phyloP scores from a whole-genome alignment of 495 filamentous ascomycete genomes.

The Aspergillus wentii region DNA sequence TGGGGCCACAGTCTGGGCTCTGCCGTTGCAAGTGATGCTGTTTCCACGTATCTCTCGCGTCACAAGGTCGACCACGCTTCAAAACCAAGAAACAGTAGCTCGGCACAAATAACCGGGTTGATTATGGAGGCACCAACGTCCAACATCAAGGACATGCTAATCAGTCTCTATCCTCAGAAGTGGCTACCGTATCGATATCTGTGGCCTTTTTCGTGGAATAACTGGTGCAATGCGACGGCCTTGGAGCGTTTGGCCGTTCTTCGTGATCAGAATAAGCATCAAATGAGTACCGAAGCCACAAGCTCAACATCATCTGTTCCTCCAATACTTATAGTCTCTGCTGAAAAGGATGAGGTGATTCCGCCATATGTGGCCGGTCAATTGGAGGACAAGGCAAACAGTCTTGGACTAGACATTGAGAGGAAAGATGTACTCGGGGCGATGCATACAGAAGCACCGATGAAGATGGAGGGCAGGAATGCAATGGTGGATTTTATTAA shows the following conservation, averaged over 20 bases:
- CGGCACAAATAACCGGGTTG: conserved; percentile 40
- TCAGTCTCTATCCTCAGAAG: conserved; percentile 70
- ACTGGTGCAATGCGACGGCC: conserved; percentile 42
- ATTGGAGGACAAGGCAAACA: conserved; percentile 28
- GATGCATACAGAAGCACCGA: conserved; percentile 34
- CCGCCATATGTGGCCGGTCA: conserved; percentile 42
- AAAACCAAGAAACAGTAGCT: background rate
- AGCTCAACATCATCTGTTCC: no score
- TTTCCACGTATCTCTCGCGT: conserved; percentile 37
- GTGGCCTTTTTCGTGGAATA: conserved; percentile 47
- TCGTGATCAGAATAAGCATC: no score
- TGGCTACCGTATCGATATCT: conserved; percentile 76
- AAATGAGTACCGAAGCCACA: background rate
- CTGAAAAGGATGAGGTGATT: conserved; percentile 58
- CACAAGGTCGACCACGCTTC: conserved; percentile 12
- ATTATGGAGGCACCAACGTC: conserved; percentile 76
- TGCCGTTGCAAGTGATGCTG: conserved; percentile 46
- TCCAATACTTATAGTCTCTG: conserved; percentile 52
- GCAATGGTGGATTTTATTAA: no score
- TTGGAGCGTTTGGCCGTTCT: conserved; percentile 35
- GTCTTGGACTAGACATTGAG: conserved; percentile 14
- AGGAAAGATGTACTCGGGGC: conserved; percentile 24
- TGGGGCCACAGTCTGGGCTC: conserved; percentile 80
- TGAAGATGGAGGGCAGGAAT: conserved; percentile 26
- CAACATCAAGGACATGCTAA: conserved; percentile 67